phyloP scores from a whole-genome alignment of 129 eudicot species.

The Helichrysum umbraculigerum region DNA sequence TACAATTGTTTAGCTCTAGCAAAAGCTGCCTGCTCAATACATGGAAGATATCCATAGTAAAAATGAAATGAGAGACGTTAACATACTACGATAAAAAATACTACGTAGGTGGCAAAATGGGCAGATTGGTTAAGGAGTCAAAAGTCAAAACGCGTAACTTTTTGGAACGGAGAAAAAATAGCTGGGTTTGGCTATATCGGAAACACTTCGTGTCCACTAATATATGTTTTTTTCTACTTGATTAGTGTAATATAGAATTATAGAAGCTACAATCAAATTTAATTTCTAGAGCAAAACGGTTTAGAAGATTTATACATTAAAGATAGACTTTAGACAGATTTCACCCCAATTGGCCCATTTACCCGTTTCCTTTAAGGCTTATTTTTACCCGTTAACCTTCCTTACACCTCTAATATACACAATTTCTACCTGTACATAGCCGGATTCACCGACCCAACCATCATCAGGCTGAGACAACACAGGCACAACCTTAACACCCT shows the following conservation, averaged over 20 bases:
- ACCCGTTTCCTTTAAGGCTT: not conserved
- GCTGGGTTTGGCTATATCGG: not conserved
- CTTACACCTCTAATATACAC: not conserved
- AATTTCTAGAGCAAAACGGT: not conserved
- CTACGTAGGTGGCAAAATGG: not conserved
- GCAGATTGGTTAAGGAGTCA: not conserved
- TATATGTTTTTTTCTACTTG: not conserved
- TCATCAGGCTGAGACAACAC: constrained; percentile 84
- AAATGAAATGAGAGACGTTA: not conserved
- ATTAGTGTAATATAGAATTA: not conserved
- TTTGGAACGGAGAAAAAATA: not conserved
- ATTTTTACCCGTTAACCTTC: not conserved
- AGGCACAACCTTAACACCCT: constrained; percentile 77
- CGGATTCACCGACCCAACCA: constrained; percentile 79
- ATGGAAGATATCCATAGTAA: not conserved
- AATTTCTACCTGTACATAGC: constrained; percentile 72
- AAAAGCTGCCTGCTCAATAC: constrained; percentile 71
- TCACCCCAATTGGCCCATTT: not conserved
- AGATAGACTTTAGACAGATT: not conserved
- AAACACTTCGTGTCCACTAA: not conserved
- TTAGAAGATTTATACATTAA: not conserved
- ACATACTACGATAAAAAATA: not conserved
- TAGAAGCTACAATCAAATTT: not conserved
- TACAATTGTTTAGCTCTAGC: constrained; percentile 56
- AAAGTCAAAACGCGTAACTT: not conserved